phyloP scores from a whole-genome alignment of 306 rosid genomes.

The Trifolium subterraneum region DNA sequence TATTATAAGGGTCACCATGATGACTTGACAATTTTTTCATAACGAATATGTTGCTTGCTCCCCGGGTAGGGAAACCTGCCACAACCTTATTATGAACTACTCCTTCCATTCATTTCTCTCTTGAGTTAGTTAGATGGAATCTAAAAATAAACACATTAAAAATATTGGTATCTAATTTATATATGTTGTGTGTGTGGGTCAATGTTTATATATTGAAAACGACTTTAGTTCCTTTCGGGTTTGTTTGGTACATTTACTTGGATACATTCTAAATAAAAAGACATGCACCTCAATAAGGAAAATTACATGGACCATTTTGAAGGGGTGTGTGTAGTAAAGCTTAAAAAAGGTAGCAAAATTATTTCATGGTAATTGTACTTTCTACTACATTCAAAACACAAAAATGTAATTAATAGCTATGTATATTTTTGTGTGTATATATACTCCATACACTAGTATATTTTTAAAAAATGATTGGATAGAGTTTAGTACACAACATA shows the following conservation, averaged over 20 bases:
- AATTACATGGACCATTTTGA: conserved; percentile 27
- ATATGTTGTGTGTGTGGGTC: conserved; percentile 8
- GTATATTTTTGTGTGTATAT: no score
- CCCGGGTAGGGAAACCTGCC: conserved; percentile 69
- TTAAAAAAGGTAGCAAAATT: conserved; percentile 26
- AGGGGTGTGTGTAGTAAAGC: conserved; percentile 13
- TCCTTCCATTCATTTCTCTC: conserved; percentile 51
- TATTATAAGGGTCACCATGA: not conserved
- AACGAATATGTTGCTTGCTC: conserved; percentile 54
- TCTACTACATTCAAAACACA: conserved; percentile 14
- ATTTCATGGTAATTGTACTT: conserved; percentile 21
- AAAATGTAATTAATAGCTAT: not conserved
- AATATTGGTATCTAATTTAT: conserved; percentile 32
- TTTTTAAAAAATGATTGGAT: conserved; percentile 11
- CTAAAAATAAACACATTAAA: conserved; percentile 33
- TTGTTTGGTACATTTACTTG: conserved; percentile 22
- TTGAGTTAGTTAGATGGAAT: conserved; percentile 48
- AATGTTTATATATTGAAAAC: conserved; percentile 42
- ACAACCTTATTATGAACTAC: conserved; percentile 54
- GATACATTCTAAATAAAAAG: conserved; percentile 27
- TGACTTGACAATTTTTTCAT: conserved; percentile 32
- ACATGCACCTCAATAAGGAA: conserved; percentile 30
- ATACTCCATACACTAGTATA: no score
- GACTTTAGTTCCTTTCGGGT: conserved; percentile 43
- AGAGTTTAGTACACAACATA: conserved; percentile 12